Evolutionary conservation across 805 yeast genomes (phyloP), one percentile per base, ranked within the genome.

Genomic region (Jamesozyma jinghongensis): DNA sequence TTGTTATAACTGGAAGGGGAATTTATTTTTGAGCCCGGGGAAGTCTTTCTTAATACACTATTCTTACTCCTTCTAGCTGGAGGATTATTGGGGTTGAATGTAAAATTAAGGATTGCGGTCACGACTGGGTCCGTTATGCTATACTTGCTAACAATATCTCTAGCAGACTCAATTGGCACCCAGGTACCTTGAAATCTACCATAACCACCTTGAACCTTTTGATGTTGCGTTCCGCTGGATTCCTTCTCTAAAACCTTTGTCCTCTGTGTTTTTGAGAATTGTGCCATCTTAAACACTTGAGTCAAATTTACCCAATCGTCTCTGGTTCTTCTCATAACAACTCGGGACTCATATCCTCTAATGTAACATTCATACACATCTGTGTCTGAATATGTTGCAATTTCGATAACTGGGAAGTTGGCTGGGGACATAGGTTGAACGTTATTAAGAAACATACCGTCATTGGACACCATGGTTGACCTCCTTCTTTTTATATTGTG

Each of bases 261-360:
- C 58, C 94, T 65, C 53, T 79, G 82, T 1, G 88, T 83, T 60
- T 84, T 84, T 34, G 85, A 81, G 52, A 79, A 80, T 45, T 80
- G 75, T 32, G 88, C 87, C 42, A 83, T 76, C 57, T 84, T 83
- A 50, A 84, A 66, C 30, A 84, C 80, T 56, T 84, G 94, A 0
- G 94, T 84, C 16, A 88, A 85, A 55, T 84, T 84, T 39, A 92
- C 88, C 97, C 97, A 92, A 51, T 88, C 84, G 59, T 92, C 98
- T 37, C 74, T 70, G 44, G 84, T 79, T 43, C 98, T 71, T 52
- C 97, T 75, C 97, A 92, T 92, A 3, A 59, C 60, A 34, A 61
- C 53, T n/a, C 56, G 45, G 4, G 60, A 49, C 45, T 54, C 62
- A 34, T 42, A 51, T 37, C 79, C 85, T 28, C 74, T 68, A 35